Base-by-base conservation (phyloP, 768 basidiomycete genomes). In the Amanita pallidorosea region DNA sequence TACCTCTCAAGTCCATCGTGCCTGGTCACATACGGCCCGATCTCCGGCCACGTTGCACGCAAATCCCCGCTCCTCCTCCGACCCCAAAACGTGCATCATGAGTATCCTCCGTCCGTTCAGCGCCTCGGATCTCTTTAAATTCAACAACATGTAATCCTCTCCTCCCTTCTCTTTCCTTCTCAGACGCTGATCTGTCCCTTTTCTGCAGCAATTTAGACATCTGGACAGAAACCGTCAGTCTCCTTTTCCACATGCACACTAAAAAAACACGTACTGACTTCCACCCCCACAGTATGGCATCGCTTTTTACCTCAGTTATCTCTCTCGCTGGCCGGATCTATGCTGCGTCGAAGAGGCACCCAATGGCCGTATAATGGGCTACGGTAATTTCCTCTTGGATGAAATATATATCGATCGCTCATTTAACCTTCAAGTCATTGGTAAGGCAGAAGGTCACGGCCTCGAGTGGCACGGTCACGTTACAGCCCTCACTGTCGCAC, bases 191-290 rank as follows among this genome's bases (percentile, higher is more conserved):
- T 40, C 56, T 61, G 36, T 11, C 27, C n/a, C n/a, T n/a, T n/a
- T 42, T 18, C 18, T 20, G 43, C 65, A 92, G 90, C 54, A 98
- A 99, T 67, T 69, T 95, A 61, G 95, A 98, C 65, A 72, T 93
- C 41, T 97, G 91, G 91, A 97, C 96, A 41, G 95, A 98, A 68
- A 98, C 96, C 18, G 94, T 92, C 58, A 61, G 83, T 69, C 29
- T 5, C 23, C 23, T 5, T 5, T 5, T 5, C 23, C 23, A 18
- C 17, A 23, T 40, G 29, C 37, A 4, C 18, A 13, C 25, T n/a
- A n/a, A n/a, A n/a, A 20, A 17, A 9, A 27, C 11, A 4, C 25
- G 17, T 35, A 13, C n/a, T 31, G 18, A 38, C 41, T 12, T 23
- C 5, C n/a, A n/a, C 27, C 25, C 18, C 43, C 15, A 15, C 55